Base-by-base conservation (phyloP, 2,329 filamentous ascomycete species). In the Penicillium hesseltinei region DNA sequence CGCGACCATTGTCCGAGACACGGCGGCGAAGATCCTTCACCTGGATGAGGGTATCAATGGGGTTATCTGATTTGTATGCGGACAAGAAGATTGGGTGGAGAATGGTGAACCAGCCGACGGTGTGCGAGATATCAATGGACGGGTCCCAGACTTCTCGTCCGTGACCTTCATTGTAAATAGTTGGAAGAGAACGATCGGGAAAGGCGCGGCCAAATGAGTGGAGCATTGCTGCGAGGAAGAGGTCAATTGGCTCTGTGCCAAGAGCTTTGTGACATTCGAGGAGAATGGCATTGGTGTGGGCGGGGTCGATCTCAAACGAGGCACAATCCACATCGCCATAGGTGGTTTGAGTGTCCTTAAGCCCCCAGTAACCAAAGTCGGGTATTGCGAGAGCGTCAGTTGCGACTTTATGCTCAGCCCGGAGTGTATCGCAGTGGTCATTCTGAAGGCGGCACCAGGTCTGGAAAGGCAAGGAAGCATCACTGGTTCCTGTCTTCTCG, bases 51-150 rank as follows among this genome's bases (percentile, higher is more conserved):
- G 71, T 71, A 5, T 74, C 69, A 5, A 72, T 54, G 0, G 72
- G 65, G 48, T 69, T 58, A 2, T 70, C 59, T 1, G 68, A 43
- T 15, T 63, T 65, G 35, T 69, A 63, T 3, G 63, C 59, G 2
- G 66, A 60, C 0, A 78, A 69, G 27, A 72, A 73, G 4, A 80
- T 73, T 0, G 79, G 79, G 50, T 77, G 78, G 8, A 81, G 64
- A 23, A 77, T 78, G 0, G 80, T 81, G 57, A 81, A 82, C 80
- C 80, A 82, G 7, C 80, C 80, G 2, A 81, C 73, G 1, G 80
- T 82, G 6, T 77, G 73, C 3, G 79, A 79, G 5, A 81, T 72
- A 47, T 82, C 80, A 47, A 81, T 75, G 2, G 71, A 71, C 0
- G 71, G 48, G 49, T 79, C 73, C 72, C 78, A 81, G 0, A 75